Conservation (phyloP, 2,329 filamentous ascomycete genomes). For the Fusarium annulatum region DNA sequence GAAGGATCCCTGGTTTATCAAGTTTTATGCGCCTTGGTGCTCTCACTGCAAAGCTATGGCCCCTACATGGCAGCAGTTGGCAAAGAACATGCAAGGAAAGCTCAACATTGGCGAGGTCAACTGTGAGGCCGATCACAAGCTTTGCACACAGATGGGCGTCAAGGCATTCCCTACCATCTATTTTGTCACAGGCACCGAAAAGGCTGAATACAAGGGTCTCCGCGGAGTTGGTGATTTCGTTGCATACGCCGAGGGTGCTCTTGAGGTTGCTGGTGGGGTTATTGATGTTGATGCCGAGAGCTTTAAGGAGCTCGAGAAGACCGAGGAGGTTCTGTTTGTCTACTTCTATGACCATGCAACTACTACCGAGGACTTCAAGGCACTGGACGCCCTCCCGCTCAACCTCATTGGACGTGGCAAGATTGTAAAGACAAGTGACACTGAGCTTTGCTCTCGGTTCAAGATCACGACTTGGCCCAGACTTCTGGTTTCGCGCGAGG, state of each 20-base stretch:
- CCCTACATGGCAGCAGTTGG: constrained; percentile 88
- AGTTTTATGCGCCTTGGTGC: constrained; percentile 99
- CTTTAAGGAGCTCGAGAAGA: constrained; percentile 87
- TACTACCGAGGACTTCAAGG: constrained; percentile 89
- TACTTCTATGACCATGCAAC: constrained; percentile 99
- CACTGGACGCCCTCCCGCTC: constrained; percentile 86
- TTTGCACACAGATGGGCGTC: constrained; percentile 92
- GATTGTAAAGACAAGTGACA: constrained; percentile 89
- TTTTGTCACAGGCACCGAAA: constrained; percentile 92
- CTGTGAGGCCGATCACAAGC: constrained; percentile 83
- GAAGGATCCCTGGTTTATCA: constrained; percentile 96
- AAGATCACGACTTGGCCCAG: constrained; percentile 98
- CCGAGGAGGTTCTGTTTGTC: constrained; percentile 94
- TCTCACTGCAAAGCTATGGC: constrained; percentile 94
- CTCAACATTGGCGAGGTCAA: constrained; percentile 97
- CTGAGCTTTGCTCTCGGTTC: constrained; percentile 80
- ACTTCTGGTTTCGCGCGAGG: constrained; percentile 87
- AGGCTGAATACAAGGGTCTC: constrained; percentile 91
- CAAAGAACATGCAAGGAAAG: constrained; percentile 88
- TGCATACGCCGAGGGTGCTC: constrained; percentile 85
- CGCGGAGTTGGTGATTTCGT: constrained; percentile 92
- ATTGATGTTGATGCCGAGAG: constrained; percentile 80
- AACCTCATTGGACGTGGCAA: constrained; percentile 92
- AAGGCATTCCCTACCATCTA: constrained; percentile 87
- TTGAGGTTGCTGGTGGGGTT: constrained; percentile 80